Evolutionary conservation across 2,329 filamentous ascomycete species (phyloP).

Genomic region (Phoma sp.): DNA sequence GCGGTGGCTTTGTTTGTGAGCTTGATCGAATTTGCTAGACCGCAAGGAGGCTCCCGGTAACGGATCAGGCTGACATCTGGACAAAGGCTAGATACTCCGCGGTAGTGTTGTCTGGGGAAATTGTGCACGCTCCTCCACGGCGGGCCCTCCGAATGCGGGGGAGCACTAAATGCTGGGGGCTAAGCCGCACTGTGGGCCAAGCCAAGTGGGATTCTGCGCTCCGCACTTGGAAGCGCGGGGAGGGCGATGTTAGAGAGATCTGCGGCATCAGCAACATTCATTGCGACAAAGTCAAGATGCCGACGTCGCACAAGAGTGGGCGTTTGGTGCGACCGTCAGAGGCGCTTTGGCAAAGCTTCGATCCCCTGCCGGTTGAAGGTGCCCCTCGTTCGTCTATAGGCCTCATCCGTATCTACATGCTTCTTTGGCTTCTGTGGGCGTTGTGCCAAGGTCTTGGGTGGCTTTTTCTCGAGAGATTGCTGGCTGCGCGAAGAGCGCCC

Average conservation of each 20-base stretch:
- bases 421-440: slow-evolving; percentile 13
- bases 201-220: slow-evolving; percentile 14
- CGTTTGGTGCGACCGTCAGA: slow-evolving; percentile 6
- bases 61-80: slow-evolving; percentile 1
- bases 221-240: slow-evolving; percentile 13
- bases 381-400: slow-evolving; percentile 22
- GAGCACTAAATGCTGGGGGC: neutral
- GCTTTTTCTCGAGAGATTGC: slow-evolving; percentile 35
- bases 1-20: slow-evolving; percentile 17
- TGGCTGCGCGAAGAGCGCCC: slow-evolving; percentile 33
- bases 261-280: slow-evolving; percentile 4
- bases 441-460: slow-evolving; percentile 48
- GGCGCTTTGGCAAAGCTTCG: slow-evolving; percentile 36
- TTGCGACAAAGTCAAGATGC: neutral
- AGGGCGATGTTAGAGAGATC: slow-evolving; percentile 7
- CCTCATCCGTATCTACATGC: slow-evolving; percentile 28
- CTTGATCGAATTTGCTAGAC: neutral
- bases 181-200: slow-evolving; percentile 12
- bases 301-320: slow-evolving; percentile 6
- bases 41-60: slow-evolving; percentile 3
- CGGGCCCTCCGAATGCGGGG: slow-evolving; percentile 12
- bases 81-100: slow-evolving; percentile 2
- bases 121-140: slow-evolving; percentile 10
- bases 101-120: slow-evolving; percentile 9
- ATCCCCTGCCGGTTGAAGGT: slow-evolving; percentile 21